Conservation (phyloP, 257 asterid species). For the Eucommia ulmoides region DNA sequence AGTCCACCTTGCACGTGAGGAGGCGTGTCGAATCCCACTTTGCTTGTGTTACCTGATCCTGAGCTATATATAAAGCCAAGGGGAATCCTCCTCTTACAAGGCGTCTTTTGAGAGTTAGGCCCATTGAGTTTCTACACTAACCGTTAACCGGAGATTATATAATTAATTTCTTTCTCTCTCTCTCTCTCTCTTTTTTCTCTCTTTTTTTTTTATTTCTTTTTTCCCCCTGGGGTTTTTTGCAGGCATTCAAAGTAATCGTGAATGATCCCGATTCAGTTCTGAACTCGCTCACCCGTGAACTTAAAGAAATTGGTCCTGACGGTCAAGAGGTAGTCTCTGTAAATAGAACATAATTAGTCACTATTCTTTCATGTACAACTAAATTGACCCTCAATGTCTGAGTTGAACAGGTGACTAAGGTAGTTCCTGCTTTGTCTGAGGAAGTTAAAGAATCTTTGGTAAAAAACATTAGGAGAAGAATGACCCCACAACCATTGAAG, state of each 20-base stretch:
- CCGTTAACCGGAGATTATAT: too few relatives aligned
- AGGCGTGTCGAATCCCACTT: too few relatives aligned
- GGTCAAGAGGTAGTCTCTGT: constrained; percentile 61
- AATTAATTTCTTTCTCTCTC: too few relatives aligned
- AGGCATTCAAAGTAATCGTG: constrained; percentile 84
- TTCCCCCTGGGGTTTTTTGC: constrained; percentile 2
- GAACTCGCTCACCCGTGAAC: constrained; percentile 81
- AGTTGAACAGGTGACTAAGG: constrained; percentile 49
- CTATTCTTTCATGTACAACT: neutral
- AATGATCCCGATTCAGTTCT: constrained; percentile 87
- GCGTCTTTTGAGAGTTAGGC: too few relatives aligned
- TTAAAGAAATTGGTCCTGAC: constrained; percentile 81
- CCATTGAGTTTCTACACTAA: too few relatives aligned
- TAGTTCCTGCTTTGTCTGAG: constrained; percentile 71
- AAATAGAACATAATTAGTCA: constrained; percentile 1
- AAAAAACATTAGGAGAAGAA: constrained; percentile 85
- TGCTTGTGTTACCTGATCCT: too few relatives aligned
- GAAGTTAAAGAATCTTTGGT: constrained; percentile 76
- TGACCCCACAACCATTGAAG: constrained; percentile 92
- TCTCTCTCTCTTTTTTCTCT: too few relatives aligned
- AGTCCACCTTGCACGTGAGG: too few relatives aligned
- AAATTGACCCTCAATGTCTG: neutral
- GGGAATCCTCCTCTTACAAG: too few relatives aligned
- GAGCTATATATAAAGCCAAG: too few relatives aligned
- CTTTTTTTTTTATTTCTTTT: neutral